Percentiles rank a stretch among this genome's conserved stretches.
phyloP scores from a whole-genome alignment of 306 rosid species.

The Lathyrus sativus region DNA sequence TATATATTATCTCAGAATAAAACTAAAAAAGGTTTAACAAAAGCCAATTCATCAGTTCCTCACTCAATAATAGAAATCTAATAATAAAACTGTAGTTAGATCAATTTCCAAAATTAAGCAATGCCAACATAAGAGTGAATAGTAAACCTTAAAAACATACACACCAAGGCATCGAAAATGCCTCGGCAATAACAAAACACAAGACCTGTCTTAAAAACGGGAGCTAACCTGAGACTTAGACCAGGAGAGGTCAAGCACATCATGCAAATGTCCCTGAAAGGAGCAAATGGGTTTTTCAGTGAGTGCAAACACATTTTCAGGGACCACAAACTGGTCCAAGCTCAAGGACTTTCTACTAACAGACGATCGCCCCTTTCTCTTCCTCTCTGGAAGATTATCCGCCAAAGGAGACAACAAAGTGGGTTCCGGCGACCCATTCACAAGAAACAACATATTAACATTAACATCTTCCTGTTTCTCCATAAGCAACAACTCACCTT shows the following conservation, averaged over 20 bases:
- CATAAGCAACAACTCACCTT: conserved; percentile 71
- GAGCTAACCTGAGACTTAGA: conserved; percentile 95
- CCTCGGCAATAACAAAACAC: conserved; percentile 3
- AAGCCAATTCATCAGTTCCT: background rate
- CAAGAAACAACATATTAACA: conserved; percentile 57
- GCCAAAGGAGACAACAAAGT: conserved; percentile 50
- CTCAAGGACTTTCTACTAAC: conserved; percentile 79
- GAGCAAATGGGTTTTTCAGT: conserved; percentile 89
- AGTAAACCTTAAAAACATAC: conserved; percentile 17
- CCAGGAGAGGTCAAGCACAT: conserved; percentile 98
- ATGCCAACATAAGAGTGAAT: conserved; percentile 19
- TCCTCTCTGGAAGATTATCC: conserved; percentile 68
- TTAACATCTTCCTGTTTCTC: conserved; percentile 68
- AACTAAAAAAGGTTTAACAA: conserved; percentile 7
- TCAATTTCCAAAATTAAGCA: conserved; percentile 15
- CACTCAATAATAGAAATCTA: conserved; percentile 3
- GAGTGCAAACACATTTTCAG: conserved; percentile 74
- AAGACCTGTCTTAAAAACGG: conserved; percentile 17
- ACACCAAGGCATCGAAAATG: conserved; percentile 11
- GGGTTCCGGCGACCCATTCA: conserved; percentile 83
- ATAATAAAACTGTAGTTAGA: conserved; percentile 5
- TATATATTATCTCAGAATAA: conserved; percentile 18
- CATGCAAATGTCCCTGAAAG: conserved; percentile 80
- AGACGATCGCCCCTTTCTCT: conserved; percentile 82
- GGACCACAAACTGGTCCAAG: conserved; percentile 71